Evolutionary conservation across 2,329 filamentous ascomycete genomes (phyloP), one percentile per base, ranked within the genome.

Genomic region (Paraphaeosphaeria minitans): DNA sequence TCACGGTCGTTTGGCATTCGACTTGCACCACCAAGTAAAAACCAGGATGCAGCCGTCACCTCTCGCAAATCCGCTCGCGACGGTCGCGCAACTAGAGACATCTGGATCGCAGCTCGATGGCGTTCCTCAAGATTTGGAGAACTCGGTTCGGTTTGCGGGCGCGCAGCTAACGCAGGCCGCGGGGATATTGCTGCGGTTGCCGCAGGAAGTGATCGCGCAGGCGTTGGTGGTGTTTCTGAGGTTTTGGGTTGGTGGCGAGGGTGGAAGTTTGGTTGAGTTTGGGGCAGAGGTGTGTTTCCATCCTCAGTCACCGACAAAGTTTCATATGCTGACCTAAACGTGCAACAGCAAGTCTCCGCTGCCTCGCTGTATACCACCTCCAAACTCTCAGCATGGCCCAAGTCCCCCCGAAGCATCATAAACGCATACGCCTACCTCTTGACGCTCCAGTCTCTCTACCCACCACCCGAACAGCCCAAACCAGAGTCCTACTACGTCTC

Each of bases 351-450:
- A 74, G 84, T 90, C 53, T 96, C 92, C 33, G 91, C 93, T 35
- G 92, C 92, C 16, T 83, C 87, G 0, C 78, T 98, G 53, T 98
- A 92, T 80, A 83, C 97, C 53, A 85, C 88, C 24, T 86, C 92
- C 31, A 98, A 98, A 78, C 84, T 95, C 57, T 92, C 93, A 24
- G 86, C 91, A 3, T 83, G 86, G 51, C 89, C 93, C 1, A 87
- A 89, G 58, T 89, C 90, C 13, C 87, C 92, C 0, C 88, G 93
- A 65, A 93, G 93, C 65, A 81, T 97, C 41, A 84, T 93, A 59
- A 95, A 93, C 73, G 89, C 94, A 59, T 97, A 96, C 77, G 84
- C 87, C 41, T 96, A 94, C 76, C 87, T 98, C 5, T 79, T 88
- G 41, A 91, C 89, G 0, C 75, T 84, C 1, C 78, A 80, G 24